Conservation (phyloP, 139 green algal genomes). For the Chlorella sorokiniana region DNA sequence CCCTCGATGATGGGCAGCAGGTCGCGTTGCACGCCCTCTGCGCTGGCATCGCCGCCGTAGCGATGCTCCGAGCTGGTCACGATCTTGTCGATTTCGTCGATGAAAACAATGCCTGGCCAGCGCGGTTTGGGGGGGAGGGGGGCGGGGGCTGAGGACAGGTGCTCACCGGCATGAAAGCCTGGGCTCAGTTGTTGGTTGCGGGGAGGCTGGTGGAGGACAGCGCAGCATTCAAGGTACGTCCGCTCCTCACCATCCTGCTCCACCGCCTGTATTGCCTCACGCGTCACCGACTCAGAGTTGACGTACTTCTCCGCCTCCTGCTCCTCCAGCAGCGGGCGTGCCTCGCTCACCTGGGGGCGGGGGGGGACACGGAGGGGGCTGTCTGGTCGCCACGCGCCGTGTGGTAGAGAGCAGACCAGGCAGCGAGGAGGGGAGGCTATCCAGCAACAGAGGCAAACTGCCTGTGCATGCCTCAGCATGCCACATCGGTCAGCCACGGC, state of each 20-base stretch:
- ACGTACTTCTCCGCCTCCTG: slow-evolving; percentile 81
- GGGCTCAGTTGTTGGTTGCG: too few species aligned
- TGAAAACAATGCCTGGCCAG: slow-evolving; percentile 90
- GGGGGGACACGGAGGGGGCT: not conserved
- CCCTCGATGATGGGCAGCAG: slow-evolving; percentile 97
- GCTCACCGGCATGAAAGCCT: too few species aligned
- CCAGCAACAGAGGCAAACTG: too few species aligned
- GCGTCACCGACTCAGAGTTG: slow-evolving; percentile 60
- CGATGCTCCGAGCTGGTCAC: slow-evolving; percentile 69
- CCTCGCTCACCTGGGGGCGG: slow-evolving; percentile 67
- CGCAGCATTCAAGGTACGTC: not conserved
- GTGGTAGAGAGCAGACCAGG: too few species aligned
- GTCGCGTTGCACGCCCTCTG: slow-evolving; percentile 92
- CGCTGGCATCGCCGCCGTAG: slow-evolving; percentile 64
- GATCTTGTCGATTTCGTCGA: slow-evolving; percentile 99
- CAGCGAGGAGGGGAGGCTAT: too few species aligned
- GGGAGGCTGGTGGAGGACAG: not conserved
- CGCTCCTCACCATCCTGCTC: slow-evolving; percentile 60
- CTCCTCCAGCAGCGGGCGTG: slow-evolving; percentile 78
- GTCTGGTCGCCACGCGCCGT: too few species aligned
- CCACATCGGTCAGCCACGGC: not conserved
- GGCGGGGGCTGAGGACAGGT: too few species aligned
- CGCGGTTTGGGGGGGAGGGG: too few species aligned
- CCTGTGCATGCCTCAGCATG: not conserved
- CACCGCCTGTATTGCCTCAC: slow-evolving; percentile 77